phyloP scores from a whole-genome alignment of 2,329 filamentous ascomycete genomes.

The Cadophora sp. region DNA sequence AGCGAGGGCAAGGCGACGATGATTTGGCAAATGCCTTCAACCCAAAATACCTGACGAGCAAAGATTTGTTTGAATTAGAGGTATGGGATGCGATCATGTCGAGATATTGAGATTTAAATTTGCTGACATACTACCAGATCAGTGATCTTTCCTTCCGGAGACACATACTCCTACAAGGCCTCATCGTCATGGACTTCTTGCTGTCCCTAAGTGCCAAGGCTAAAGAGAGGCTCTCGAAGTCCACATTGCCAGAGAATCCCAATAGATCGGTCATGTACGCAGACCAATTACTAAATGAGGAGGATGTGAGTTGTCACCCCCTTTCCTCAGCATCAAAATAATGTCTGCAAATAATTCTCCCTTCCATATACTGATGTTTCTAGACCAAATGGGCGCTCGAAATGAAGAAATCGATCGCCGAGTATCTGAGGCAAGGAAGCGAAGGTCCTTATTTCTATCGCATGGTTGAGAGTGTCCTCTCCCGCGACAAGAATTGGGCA shows the following conservation, averaged over 20 bases:
- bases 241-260: conserved; percentile 61
- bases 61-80: conserved; percentile 95
- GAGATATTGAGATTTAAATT: not conserved
- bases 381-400: conserved; percentile 83
- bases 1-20: conserved; percentile 64
- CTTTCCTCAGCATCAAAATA: not conserved
- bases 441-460: conserved; percentile 95
- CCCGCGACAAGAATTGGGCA: conserved; percentile 98
- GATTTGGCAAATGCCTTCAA: conserved; percentile 82
- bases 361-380: conserved; percentile 23
- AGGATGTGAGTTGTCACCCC: conserved; percentile 69
- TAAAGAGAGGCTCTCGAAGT: conserved; percentile 77
- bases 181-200: conserved; percentile 94
- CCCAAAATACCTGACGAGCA: conserved; percentile 97
- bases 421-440: conserved; percentile 79
- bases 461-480: conserved; percentile 95
- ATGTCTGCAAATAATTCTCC: not conserved
- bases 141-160: conserved; percentile 93
- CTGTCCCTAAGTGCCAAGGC: conserved; percentile 85
- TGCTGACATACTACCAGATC: conserved; percentile 61
- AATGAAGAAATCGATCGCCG: conserved; percentile 80
- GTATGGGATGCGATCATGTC: conserved; percentile 53
- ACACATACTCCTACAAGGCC: conserved; percentile 91
- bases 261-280: conserved; percentile 87
- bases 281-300: conserved; percentile 76